Base-by-base conservation (phyloP, 2,329 filamentous ascomycete genomes). In the Berkeleyomyces rouxiae region DNA sequence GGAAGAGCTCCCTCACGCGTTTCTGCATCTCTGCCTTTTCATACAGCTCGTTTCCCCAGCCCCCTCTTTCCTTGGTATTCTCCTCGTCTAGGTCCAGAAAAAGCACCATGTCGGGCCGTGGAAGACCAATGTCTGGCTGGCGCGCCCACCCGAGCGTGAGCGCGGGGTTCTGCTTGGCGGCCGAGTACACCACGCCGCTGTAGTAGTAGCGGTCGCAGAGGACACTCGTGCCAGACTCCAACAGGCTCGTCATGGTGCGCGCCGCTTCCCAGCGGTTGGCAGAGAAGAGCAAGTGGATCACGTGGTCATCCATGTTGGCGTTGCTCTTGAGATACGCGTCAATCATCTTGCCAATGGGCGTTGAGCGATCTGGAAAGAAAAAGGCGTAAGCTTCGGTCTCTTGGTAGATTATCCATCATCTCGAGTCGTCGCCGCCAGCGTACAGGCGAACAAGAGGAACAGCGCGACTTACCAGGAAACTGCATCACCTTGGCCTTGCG, bases 161-260 rank as follows among this genome's bases (percentile, higher is more conserved):
- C 1, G 77, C 72, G 0, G 85, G 82, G 67, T 88, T 89, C 53
- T 82, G 78, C 71, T 97, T 97, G 3, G 93, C 92, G 0, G 90
- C 89, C 33, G 86, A 90, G 76, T 97, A 99, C 59, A 96, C 90
- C 63, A 91, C 88, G 61, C 93, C 93, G 23, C 88, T 93, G 76
- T 96, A 92, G 72, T 95, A 95, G 76, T 97, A 99, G 58, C 93
- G 85, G 73, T 99, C 93, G 67, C 92, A 85, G 46, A 99, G 78
- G 40, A 99, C 79, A 0, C 83, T 93, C 23, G 79, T 84, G 7
- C 92, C 91, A 1, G 77, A 72, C 0, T 77, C 74, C 4, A 96
- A 73, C 4, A 81, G 75, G 0, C 73, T 63, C 16, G 76, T 70
- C 55, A 85, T 84, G 59, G 74, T 74, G 51, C 43, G 33, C 76